These are phyloP conservation scores for Apiotrichum porosum DNA, from an alignment of 1,284 basidiomycete species.

Conservation along the genomic window DNA sequence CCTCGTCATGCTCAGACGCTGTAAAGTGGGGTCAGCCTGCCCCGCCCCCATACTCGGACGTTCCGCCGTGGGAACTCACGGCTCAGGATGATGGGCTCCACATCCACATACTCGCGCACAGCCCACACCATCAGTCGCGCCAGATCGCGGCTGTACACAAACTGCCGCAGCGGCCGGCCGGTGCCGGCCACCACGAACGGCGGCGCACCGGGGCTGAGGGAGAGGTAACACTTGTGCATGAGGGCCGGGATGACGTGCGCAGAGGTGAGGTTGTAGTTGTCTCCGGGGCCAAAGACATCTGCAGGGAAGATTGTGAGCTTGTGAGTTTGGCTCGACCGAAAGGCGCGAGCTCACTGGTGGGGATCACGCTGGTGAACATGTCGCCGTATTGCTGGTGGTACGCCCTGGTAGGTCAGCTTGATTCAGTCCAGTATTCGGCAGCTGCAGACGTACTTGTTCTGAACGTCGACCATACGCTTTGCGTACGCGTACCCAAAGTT, in stretches of 20 bases:
- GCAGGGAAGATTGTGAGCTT: too few species aligned
- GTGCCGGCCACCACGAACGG: slow-evolving; percentile 78
- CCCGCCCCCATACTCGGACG: not conserved
- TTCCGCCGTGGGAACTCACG: slow-evolving; percentile 51
- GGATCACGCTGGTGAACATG: slow-evolving; percentile 87
- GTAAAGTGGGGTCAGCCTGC: not conserved
- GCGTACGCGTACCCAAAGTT: slow-evolving; percentile 91
- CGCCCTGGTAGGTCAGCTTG: slow-evolving; percentile 55
- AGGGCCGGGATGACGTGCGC: slow-evolving; percentile 86
- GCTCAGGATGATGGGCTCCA: slow-evolving; percentile 82
- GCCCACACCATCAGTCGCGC: slow-evolving; percentile 90
- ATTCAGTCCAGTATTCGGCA: not conserved
- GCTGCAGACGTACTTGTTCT: slow-evolving; percentile 67
- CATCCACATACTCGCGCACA: slow-evolving; percentile 76
- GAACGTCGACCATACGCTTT: slow-evolving; percentile 86
- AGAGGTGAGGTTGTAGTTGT: slow-evolving; percentile 63
- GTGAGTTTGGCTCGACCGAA: too few species aligned
- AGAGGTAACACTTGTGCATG: slow-evolving; percentile 80
- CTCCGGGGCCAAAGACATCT: slow-evolving; percentile 72
- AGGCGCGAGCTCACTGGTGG: slow-evolving; percentile 64
- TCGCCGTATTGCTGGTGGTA: slow-evolving; percentile 86
- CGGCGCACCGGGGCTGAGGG: slow-evolving; percentile 75
- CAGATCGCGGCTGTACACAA: slow-evolving; percentile 88
- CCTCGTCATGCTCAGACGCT: slow-evolving; percentile 68
- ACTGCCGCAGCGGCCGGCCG: slow-evolving; percentile 82